A percentile compares a stretch with the other conserved stretches of the same genome.
Conservation (phyloP, 208 protist genomes). For the Leishmania arabica region DNA sequence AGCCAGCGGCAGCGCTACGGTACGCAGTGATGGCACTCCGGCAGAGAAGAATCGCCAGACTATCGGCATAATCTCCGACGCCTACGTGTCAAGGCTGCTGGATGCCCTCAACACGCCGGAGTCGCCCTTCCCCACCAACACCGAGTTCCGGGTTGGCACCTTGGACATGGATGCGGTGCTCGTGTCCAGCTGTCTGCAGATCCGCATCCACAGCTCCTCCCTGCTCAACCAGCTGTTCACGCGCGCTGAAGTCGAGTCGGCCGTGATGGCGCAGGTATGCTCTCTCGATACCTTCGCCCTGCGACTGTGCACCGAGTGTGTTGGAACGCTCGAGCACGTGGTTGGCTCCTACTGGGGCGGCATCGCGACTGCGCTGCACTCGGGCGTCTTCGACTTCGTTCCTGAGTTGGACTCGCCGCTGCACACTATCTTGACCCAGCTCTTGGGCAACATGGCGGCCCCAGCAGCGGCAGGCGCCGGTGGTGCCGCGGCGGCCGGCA, state of each 20-base stretch:
- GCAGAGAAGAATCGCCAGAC: background rate
- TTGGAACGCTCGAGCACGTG: conserved; percentile 71
- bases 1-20: conserved; percentile 3
- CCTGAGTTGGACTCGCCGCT: conserved; percentile 38
- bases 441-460: conserved; percentile 9
- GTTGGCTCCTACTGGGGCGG: conserved; percentile 86
- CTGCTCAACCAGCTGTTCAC: conserved; percentile 72
- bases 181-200: conserved; percentile 69
- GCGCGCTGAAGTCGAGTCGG: conserved; percentile 50
- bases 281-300: conserved; percentile 58
- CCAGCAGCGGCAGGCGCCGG: conserved; percentile 3
- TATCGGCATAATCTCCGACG: conserved; percentile 16
- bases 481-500: conserved; percentile 4
- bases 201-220: conserved; percentile 51
- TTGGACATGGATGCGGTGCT: conserved; percentile 72
- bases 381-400: conserved; percentile 68
- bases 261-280: conserved; percentile 49
- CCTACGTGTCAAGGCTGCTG: conserved; percentile 46
- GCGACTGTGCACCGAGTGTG: conserved; percentile 54
- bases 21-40: background rate
- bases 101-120: conserved; percentile 71
- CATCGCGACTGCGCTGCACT: conserved; percentile 69
- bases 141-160: conserved; percentile 54
- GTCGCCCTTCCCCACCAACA: conserved; percentile 46
- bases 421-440: conserved; percentile 42